These are phyloP conservation scores for Adansonia madagascariensis DNA, from an alignment of 441 rosid species.

Conservation along the genomic window DNA sequence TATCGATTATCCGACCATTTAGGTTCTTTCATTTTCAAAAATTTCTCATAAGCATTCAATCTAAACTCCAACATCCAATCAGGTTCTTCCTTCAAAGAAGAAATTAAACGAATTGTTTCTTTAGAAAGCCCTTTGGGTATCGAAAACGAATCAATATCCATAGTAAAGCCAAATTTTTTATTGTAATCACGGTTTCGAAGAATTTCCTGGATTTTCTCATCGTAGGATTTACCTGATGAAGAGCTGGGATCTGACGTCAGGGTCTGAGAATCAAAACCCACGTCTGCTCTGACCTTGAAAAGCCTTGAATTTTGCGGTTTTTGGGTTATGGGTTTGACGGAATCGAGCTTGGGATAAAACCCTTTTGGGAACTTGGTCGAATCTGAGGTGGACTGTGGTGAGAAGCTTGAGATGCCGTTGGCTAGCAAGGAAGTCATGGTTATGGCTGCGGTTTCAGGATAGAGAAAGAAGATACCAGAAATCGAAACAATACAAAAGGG, in stretches of 20 bases:
- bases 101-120: slow-evolving; percentile 70
- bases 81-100: slow-evolving; percentile 75
- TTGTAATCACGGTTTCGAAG: slow-evolving; percentile 71
- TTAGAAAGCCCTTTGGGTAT: slow-evolving; percentile 83
- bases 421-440: slow-evolving; percentile 59
- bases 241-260: slow-evolving; percentile 35
- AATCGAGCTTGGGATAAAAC: slow-evolving; percentile 37
- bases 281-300: slow-evolving; percentile 49
- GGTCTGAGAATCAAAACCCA: slow-evolving; percentile 40
- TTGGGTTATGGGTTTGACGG: slow-evolving; percentile 29
- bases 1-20: slow-evolving; percentile 87
- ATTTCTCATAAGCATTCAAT: slow-evolving; percentile 73
- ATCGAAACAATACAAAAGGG: neutral
- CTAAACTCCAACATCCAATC: slow-evolving; percentile 92
- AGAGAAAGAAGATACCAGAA: neutral
- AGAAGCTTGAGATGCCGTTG: slow-evolving; percentile 53
- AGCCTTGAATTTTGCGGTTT: slow-evolving; percentile 24
- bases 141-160: slow-evolving; percentile 73
- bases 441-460: slow-evolving; percentile 22
- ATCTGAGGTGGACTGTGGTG: slow-evolving; percentile 39
- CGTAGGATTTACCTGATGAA: slow-evolving; percentile 56
- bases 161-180: slow-evolving; percentile 65
- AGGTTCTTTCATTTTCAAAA: slow-evolving; percentile 70
- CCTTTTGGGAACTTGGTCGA: slow-evolving; percentile 34
- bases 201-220: slow-evolving; percentile 67